Evolutionary conservation across 176 grass and related monocot genomes (phyloP).

Genomic region (Pharus latifolius): DNA sequence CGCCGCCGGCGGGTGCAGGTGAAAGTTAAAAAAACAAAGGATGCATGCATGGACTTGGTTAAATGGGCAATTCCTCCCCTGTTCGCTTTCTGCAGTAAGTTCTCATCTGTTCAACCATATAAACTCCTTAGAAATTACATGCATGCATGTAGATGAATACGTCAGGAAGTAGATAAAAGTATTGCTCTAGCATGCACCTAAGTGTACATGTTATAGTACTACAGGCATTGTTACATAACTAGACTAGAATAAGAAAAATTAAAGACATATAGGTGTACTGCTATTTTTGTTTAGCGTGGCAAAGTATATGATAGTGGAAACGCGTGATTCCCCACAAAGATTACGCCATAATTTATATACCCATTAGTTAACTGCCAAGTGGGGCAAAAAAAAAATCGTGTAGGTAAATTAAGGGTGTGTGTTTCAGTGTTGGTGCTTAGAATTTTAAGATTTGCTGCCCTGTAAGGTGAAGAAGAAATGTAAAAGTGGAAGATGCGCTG

Average conservation of each 20-base stretch:
- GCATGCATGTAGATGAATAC: not conserved
- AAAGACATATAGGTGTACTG: not conserved
- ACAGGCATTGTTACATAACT: not conserved
- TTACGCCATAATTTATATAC: not conserved
- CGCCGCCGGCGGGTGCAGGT: constrained; percentile 53
- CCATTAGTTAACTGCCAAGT: not conserved
- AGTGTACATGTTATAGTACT: not conserved
- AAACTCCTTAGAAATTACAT: not conserved
- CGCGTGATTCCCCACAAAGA: not conserved
- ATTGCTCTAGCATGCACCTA: not conserved
- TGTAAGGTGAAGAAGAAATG: not conserved
- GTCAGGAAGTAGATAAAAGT: not conserved
- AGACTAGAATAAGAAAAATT: not conserved
- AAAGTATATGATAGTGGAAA: not conserved
- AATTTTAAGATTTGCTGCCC: not conserved
- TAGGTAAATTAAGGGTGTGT: not conserved
- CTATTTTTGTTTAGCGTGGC: constrained; percentile 8
- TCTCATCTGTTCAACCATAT: not conserved
- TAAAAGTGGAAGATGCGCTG: not conserved
- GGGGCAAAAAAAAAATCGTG: not conserved
- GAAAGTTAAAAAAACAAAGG: not conserved
- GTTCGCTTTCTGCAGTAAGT: not conserved
- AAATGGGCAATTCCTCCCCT: not conserved
- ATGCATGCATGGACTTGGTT: not conserved
- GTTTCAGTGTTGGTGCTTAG: not conserved